A percentile compares a stretch with the other conserved stretches of the same genome.
These are phyloP conservation scores for Persicaria maculosa DNA, from an alignment of 148 eudicot genomes.

Conservation along the genomic window DNA sequence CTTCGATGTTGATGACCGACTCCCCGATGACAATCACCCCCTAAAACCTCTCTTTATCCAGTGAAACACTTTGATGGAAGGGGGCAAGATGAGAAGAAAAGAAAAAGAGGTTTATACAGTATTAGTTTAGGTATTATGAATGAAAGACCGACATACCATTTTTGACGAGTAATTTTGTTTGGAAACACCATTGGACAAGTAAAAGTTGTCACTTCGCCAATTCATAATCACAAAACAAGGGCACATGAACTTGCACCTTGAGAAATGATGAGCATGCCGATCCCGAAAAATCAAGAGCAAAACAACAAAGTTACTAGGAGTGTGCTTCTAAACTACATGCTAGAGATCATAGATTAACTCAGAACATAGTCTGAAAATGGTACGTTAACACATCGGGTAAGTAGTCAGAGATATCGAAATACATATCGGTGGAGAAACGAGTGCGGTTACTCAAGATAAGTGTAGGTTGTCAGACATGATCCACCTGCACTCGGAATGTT, in stretches of 20 bases:
- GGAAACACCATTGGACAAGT: background rate
- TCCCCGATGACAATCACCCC: no score
- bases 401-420: background rate
- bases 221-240: background rate
- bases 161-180: background rate
- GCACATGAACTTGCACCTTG: background rate
- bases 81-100: no score
- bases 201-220: background rate
- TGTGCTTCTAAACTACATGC: background rate
- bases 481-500: slow-evolving; percentile 14
- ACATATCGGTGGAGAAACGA: background rate
- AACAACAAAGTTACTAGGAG: background rate
- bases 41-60: no score
- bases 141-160: no score
- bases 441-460: slow-evolving; percentile 8
- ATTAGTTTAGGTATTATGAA: no score
- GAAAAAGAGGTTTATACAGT: no score
- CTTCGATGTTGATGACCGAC: no score
- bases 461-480: slow-evolving; percentile 12
- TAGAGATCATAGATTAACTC: background rate
- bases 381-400: no score
- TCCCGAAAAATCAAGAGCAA: background rate
- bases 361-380: background rate
- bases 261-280: background rate
- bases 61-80: no score